phyloP scores from a whole-genome alignment of 768 basidiomycete species.

The Tubosaeta brunneosetosa region DNA sequence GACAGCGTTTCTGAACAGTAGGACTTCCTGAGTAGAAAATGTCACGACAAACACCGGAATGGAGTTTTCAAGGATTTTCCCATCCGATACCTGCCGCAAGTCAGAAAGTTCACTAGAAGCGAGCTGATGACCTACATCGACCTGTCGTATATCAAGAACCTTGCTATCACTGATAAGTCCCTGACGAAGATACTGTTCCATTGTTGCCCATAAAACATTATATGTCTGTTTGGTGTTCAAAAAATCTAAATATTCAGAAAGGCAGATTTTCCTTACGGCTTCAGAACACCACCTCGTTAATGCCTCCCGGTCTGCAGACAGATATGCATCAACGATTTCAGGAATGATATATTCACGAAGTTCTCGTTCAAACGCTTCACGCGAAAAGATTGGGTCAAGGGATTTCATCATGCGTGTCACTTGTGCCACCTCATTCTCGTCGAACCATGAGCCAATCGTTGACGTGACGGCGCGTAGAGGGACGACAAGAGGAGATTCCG shows the following conservation, averaged over 20 bases:
- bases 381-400: constrained; percentile 84
- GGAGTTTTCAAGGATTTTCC: constrained; percentile 86
- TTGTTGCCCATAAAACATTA: constrained; percentile 97
- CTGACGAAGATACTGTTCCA: constrained; percentile 89
- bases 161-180: constrained; percentile 91
- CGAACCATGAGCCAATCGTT: constrained; percentile 85
- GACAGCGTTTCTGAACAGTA: constrained; percentile 86
- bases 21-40: constrained; percentile 91
- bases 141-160: constrained; percentile 94
- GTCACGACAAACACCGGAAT: constrained; percentile 88
- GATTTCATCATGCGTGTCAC: constrained; percentile 81
- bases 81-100: constrained; percentile 55
- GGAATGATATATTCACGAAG: constrained; percentile 96
- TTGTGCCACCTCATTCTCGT: constrained; percentile 98
- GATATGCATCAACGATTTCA: constrained; percentile 94
- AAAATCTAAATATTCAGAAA: background rate
- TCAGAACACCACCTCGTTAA: constrained; percentile 92
- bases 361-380: constrained; percentile 85
- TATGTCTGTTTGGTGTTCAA: constrained; percentile 61
- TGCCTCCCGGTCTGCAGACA: constrained; percentile 83
- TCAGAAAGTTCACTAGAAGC: constrained; percentile 3
- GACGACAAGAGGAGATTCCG: constrained; percentile 84
- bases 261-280: constrained; percentile 56
- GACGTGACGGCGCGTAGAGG: constrained; percentile 79
- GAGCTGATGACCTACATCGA: constrained; percentile 63